Base-by-base conservation (phyloP, 768 basidiomycete genomes). In the Botryobasidium botryosum region DNA sequence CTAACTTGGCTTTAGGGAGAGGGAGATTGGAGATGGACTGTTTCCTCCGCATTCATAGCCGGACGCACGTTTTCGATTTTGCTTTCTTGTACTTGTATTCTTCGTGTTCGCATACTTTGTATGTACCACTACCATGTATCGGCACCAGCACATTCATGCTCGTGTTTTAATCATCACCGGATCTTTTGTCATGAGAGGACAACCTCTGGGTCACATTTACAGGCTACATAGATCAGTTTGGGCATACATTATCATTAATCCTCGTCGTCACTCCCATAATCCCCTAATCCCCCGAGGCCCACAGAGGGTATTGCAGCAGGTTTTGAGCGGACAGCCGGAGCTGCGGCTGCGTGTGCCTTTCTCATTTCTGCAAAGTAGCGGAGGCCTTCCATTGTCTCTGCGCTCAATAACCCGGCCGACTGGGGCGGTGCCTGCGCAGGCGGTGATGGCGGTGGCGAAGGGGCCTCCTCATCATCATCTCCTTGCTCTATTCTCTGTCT, bases 341-440 rank as follows among this genome's bases (percentile, higher is more conserved):
- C 24, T 32, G 53, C 3, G 57, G 55, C 27, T 50, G 27, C 55
- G 5, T n/a, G 25, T n/a, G 46, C 53, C 23, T 70, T 77, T 50
- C 79, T 72, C 51, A 97, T 77, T 60, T 88, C 80, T 6, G 90
- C 78, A 57, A 94, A 88, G 56, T 86, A 91, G 58, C 79, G 84
- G 40, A 99, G 62, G 38, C 88, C 82, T 53, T 92, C 86, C 21
- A 97, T 58, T 8, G 92, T 83, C 53, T 92, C 88, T 4, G 75
- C 69, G 46, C 68, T 85, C 28, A 99, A 65, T 32, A 99, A 59
- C 0, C 87, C 80, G 24, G 54, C 59, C 1, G 70, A 59, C 43
- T 64, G 57, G 17, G 63, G 59, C 4, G 60, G 59, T 47, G 63
- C 53, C 43, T 58, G 54, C 31, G 55, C 44, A 35, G 53, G 49